Evolutionary conservation across 2,329 filamentous ascomycete genomes (phyloP), one percentile per base, ranked within the genome.

Genomic region (Diaporthe citrichinensis): DNA sequence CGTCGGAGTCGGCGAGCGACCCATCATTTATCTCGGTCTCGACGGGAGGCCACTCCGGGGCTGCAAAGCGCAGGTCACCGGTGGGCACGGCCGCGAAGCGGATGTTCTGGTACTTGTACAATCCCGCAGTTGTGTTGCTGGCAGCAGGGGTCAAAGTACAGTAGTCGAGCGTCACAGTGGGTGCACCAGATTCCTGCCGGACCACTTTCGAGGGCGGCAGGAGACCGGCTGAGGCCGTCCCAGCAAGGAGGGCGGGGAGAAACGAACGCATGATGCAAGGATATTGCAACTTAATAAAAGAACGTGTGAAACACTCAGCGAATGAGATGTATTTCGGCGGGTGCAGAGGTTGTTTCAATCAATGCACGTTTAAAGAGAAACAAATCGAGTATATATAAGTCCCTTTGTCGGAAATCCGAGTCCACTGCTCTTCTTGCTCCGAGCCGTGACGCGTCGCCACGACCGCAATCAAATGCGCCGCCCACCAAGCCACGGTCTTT

Each of bases 31-130:
- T 61, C 10, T 73, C 76, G 1, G 79, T 81, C 75, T 85, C 83
- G 36, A 80, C 78, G 7, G 80, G 78, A n/a, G 81, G 81, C 81
- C 81, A 83, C 75, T 82, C 46, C 14, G 83, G 83, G 62, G 81
- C 80, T 14, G 81, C 81, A 41, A 79, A 84, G 17, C 83, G 81
- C 23, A 84, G 78, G 49, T 81, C 76, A 1, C 83, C 83, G 3
- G 80, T 81, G 4, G 84, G 82, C 8, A 82, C 79, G 3, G 82
- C 80, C 4, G 82, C 83, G 71, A 81, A 84, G 15, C 83, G 79
- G 58, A 84, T 83, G 67, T 84, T 84, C 73, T 84, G 82, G 57
- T 82, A 83, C 69, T 83, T 83, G 77, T 82, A 82, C 77, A 80
- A 81, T 34, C 81, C 81, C n/a, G 79, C 76, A 1, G 80, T 78